These are phyloP conservation scores for Diaporthe sp. DNA, from an alignment of 2,329 filamentous ascomycete species.

Conservation along the genomic window DNA sequence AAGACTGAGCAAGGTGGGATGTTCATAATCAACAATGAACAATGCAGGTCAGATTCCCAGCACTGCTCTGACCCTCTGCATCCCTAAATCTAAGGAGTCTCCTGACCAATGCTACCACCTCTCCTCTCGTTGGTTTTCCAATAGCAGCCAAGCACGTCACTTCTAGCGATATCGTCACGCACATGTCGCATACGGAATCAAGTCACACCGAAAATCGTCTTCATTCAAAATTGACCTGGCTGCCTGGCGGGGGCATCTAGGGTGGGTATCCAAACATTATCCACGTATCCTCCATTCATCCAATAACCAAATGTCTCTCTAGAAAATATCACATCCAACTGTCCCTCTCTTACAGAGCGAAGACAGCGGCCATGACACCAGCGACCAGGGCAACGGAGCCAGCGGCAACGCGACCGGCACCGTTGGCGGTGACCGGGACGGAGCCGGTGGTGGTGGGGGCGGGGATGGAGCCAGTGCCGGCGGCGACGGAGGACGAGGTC, in stretches of 20 bases:
- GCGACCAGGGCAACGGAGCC: constrained; percentile 56
- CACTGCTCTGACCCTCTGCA: too few relatives aligned
- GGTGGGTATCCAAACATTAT: constrained; percentile 38
- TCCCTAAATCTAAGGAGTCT: too few relatives aligned
- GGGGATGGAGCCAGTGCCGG: constrained; percentile 46
- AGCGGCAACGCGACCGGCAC: constrained; percentile 52
- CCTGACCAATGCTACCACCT: too few relatives aligned
- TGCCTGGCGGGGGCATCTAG: constrained; percentile 14
- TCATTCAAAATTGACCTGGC: constrained; percentile 26
- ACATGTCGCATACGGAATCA: not conserved
- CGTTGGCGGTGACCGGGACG: constrained; percentile 36
- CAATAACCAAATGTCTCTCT: not conserved
- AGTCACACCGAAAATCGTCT: constrained; percentile 15
- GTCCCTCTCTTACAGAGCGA: constrained; percentile 44
- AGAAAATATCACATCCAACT: not conserved
- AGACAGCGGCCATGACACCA: constrained; percentile 57
- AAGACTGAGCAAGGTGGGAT: too few relatives aligned
- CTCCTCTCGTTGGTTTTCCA: not conserved
- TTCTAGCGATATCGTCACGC: not conserved
- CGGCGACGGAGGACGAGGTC: constrained; percentile 42
- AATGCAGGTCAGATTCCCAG: too few relatives aligned
- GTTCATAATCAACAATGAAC: too few relatives aligned
- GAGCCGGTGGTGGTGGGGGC: constrained; percentile 46
- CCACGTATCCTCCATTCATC: constrained; percentile 1
- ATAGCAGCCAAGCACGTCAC: not conserved